These are phyloP conservation scores for Calcarisporium arbuscula DNA, from an alignment of 2,329 filamentous ascomycete genomes.

Conservation along the genomic window DNA sequence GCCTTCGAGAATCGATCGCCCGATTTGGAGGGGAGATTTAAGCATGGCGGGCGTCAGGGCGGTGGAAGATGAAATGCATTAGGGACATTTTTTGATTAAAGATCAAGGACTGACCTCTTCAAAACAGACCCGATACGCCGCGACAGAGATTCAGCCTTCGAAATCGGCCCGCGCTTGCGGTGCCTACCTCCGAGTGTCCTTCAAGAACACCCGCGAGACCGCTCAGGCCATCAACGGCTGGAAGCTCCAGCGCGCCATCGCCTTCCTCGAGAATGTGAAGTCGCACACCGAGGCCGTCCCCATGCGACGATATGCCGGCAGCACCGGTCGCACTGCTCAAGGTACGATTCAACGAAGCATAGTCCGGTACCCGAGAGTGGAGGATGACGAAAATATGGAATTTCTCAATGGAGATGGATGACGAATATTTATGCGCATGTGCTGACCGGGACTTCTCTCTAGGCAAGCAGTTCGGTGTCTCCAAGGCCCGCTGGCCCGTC, in stretches of 20 bases:
- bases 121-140: conserved; percentile 87
- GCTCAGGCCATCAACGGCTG: conserved; percentile 99
- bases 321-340: conserved; percentile 94
- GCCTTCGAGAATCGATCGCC: too few species aligned
- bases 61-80: conserved; percentile 1
- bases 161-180: conserved; percentile 98
- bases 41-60: neutral
- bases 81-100: conserved; percentile 19
- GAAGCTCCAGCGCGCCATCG: conserved; percentile 91
- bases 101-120: too few species aligned
- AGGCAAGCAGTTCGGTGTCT: conserved; percentile 99
- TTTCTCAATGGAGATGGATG: neutral
- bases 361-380: neutral
- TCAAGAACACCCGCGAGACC: conserved; percentile 99
- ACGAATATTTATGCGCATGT: conserved; percentile 3
- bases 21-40: neutral
- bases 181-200: conserved; percentile 97
- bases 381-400: neutral
- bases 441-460: conserved; percentile 20
- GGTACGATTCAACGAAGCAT: conserved; percentile 57
- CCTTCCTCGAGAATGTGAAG: conserved; percentile 97
- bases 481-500: conserved; percentile 96
- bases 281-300: conserved; percentile 96
- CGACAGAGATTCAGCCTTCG: conserved; percentile 74
- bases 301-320: conserved; percentile 95